These are phyloP conservation scores for Monosporascus sp. DNA, from an alignment of 2,329 filamentous ascomycete genomes.

Conservation along the genomic window DNA sequence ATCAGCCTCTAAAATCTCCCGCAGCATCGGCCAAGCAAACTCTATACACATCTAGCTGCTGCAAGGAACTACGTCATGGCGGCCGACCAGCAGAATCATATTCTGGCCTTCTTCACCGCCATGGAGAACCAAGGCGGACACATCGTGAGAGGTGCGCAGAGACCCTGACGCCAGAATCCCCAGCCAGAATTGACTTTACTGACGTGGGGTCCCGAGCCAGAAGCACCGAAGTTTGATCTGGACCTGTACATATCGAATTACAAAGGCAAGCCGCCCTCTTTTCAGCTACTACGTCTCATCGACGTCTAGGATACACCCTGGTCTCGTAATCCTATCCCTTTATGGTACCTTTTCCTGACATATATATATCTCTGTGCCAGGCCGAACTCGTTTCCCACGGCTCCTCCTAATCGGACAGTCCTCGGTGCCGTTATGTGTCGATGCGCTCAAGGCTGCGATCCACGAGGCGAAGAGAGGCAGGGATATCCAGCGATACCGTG, in stretches of 20 bases:
- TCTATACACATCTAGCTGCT: neutral
- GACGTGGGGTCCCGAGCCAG: conserved; percentile 34
- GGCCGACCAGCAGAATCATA: conserved; percentile 24
- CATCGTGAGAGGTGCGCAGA: conserved; percentile 41
- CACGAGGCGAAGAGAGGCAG: conserved; percentile 69
- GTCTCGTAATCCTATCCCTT: neutral
- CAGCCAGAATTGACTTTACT: neutral
- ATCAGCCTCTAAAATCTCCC: no score
- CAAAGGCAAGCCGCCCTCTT: conserved; percentile 51
- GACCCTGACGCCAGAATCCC: conserved; percentile 6
- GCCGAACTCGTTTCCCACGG: conserved; percentile 74
- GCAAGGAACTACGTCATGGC: conserved; percentile 24
- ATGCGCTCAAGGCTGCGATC: conserved; percentile 75
- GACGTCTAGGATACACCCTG: neutral
- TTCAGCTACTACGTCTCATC: neutral
- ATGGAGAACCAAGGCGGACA: conserved; percentile 41
- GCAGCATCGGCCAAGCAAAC: no score
- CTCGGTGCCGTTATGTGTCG: conserved; percentile 69
- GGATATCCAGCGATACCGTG: conserved; percentile 67
- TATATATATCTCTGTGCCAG: conserved; percentile 39
- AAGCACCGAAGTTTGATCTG: conserved; percentile 81
- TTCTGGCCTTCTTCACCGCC: conserved; percentile 39
- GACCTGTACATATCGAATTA: conserved; percentile 91
- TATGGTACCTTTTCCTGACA: conserved; percentile 2
- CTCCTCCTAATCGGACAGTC: conserved; percentile 75